Base-by-base conservation (phyloP, 306 rosid genomes). In the Sechiopsis laciniata region DNA sequence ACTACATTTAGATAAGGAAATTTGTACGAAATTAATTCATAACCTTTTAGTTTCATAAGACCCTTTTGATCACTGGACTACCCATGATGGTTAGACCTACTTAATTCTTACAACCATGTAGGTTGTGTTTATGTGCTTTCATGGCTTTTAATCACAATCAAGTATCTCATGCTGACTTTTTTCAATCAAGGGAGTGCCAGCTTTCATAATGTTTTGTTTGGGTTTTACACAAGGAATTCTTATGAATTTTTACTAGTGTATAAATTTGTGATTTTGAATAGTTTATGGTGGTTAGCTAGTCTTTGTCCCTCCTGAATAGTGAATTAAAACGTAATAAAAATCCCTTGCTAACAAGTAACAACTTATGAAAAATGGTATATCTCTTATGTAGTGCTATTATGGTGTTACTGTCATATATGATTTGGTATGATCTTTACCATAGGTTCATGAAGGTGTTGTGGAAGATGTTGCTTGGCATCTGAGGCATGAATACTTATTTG, bases 391-490 rank as follows among this genome's bases (percentile, higher is more conserved):
- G 42, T 21, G 57, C 62, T 20, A 65, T 55, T 46, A 35, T 2
- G 74, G 21, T 57, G 7, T 66, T 76, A 71, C 48, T 57, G 7
- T 66, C 74, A 71, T 53, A 15, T 9, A 8, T 78, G 20, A 55
- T 69, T 77, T 74, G 40, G 48, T 51, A 15, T 8, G 74, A 32
- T 75, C 76, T 14, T 24, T 76, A 14, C 13, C 42, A 74, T 29
- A 91, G 99, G 88, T 89, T 53, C 99, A 95, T 76, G 99, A 89
- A 79, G 97, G 99, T 78, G 99, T 95, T 60, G 99, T 95, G 24
- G 99, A 91, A 79, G 99, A 95, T 24, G 97, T 95, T 10, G 92
- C 99, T 37, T 95, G 99, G 99, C 97, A 95, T 95, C 82, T 91
- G 87, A 89, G 99, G 87, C 99, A 95, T 79, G 99, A 95, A 73